Percentiles rank a stretch among this genome's conserved stretches.
phyloP scores from a whole-genome alignment of 176 grass and related monocot genomes.

The Hordeum marinum region DNA sequence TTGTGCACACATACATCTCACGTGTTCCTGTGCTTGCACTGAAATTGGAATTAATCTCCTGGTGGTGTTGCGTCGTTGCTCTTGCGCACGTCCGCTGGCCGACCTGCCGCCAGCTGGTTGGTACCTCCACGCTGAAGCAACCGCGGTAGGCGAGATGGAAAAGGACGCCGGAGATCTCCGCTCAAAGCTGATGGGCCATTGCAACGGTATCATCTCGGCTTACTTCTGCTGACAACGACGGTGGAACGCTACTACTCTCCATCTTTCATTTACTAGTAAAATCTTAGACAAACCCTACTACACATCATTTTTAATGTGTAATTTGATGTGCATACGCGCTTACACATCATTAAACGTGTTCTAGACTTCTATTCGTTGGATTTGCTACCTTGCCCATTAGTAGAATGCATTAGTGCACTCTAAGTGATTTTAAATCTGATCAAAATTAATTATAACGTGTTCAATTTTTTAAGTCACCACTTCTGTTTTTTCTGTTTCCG shows the following conservation, averaged over 20 bases:
- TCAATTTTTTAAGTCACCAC: no score
- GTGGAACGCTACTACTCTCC: neutral
- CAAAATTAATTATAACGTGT: no score
- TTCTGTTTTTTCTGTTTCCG: no score
- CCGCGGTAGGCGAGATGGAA: constrained; percentile 66
- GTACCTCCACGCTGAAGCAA: constrained; percentile 72
- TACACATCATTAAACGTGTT: no score
- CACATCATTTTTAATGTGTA: no score
- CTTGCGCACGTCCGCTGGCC: neutral
- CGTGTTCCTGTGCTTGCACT: neutral
- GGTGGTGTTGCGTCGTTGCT: neutral
- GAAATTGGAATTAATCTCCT: neutral
- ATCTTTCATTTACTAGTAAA: no score
- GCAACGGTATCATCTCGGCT: constrained; percentile 42
- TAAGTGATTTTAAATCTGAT: no score
- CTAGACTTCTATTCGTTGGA: no score
- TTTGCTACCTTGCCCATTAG: no score
- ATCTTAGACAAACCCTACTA: no score
- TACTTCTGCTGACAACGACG: constrained; percentile 27
- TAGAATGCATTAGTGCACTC: no score
- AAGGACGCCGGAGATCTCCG: constrained; percentile 60
- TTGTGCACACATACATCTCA: neutral
- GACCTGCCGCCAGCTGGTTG: constrained; percentile 23
- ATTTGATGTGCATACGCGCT: no score
- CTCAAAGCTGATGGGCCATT: constrained; percentile 3